Evolutionary conservation across 139 green algal species (phyloP).

Genomic region (Closterium sp.): DNA sequence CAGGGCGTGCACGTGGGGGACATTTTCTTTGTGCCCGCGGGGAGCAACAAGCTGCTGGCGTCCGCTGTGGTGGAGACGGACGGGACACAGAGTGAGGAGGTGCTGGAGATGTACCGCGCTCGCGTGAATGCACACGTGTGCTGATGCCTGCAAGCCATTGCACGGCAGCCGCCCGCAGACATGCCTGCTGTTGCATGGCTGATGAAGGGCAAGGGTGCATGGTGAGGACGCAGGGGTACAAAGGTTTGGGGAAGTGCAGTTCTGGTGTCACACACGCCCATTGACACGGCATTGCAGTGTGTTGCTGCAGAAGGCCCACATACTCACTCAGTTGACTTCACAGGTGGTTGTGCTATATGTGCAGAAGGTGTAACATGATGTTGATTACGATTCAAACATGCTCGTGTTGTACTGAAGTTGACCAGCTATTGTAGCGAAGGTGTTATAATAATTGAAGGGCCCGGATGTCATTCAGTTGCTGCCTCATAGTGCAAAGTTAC

Average conservation of each 20-base stretch:
- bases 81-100: not conserved
- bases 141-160: not conserved
- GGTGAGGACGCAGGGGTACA: no score
- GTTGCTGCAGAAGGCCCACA: not conserved
- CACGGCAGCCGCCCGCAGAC: no score
- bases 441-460: no score
- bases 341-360: not conserved
- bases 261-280: not conserved
- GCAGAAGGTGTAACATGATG: no score
- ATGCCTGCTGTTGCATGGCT: no score
- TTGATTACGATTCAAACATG: no score
- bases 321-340: not conserved
- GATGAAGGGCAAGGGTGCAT: no score
- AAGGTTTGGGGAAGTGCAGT: no score
- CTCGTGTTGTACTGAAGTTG: no score
- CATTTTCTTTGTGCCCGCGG: constrained; percentile 43
- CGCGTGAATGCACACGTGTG: constrained; percentile 3
- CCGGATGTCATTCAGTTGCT: no score
- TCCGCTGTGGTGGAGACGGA: constrained; percentile 38
- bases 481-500: no score
- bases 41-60: not conserved
- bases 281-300: not conserved
- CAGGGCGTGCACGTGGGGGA: constrained; percentile 19
- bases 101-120: constrained; percentile 30
- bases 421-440: no score